A percentile compares a stretch with the other conserved stretches of the same genome.
Evolutionary conservation across 352 stramenopile genomes (phyloP).

Genomic region (Pythium chondricola): DNA sequence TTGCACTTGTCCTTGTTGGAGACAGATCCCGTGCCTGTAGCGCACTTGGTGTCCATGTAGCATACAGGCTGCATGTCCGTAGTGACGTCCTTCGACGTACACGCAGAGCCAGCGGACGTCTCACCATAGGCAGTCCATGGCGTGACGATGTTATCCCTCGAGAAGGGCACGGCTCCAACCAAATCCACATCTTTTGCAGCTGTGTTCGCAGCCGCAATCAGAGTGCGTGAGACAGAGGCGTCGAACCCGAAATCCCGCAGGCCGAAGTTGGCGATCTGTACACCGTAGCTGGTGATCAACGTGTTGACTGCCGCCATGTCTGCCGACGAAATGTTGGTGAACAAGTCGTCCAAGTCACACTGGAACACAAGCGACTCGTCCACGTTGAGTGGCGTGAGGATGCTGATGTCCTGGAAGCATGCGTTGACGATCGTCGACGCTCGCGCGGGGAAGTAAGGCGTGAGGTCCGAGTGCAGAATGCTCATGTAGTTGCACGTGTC

Average conservation of each 20-base stretch:
- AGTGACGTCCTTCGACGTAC: constrained; percentile 23
- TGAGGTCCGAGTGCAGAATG: constrained; percentile 64
- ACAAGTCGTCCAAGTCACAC: constrained; percentile 60
- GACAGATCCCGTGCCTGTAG: background rate
- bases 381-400: constrained; percentile 50
- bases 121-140: constrained; percentile 52
- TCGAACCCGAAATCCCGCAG: constrained; percentile 64
- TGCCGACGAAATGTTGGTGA: constrained; percentile 29
- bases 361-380: constrained; percentile 47
- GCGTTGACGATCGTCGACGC: constrained; percentile 53
- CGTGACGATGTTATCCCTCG: constrained; percentile 49
- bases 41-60: constrained; percentile 62
- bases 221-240: constrained; percentile 34
- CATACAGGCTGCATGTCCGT: constrained; percentile 39
- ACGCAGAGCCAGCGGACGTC: constrained; percentile 15
- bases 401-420: constrained; percentile 65
- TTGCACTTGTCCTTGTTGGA: constrained; percentile 37
- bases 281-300: constrained; percentile 38
- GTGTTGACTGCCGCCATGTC: constrained; percentile 34
- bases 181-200: constrained; percentile 21
- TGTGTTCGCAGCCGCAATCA: constrained; percentile 34
- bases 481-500: constrained; percentile 82
- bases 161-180: constrained; percentile 21
- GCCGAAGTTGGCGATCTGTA: constrained; percentile 40
- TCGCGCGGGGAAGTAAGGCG: constrained; percentile 59